phyloP scores from a whole-genome alignment of 176 grass and related monocot genomes.

The Lolium perenne region DNA sequence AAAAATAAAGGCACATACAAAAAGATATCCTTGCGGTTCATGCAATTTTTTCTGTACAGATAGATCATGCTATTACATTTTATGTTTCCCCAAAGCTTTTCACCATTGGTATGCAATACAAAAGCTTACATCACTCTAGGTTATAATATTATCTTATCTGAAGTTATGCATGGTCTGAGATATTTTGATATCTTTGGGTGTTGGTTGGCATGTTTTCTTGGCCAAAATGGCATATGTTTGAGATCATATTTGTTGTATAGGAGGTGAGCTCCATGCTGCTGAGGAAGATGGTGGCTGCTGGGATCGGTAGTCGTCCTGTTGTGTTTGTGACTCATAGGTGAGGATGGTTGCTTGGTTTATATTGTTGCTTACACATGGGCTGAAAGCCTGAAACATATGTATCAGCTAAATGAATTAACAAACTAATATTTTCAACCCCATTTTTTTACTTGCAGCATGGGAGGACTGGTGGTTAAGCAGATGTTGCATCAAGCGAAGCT shows the following conservation, averaged over 20 bases:
- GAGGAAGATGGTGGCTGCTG: slow-evolving; percentile 77
- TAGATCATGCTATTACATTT: slow-evolving; percentile 4
- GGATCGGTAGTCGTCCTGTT: slow-evolving; percentile 85
- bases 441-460: slow-evolving; percentile 76
- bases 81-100: slow-evolving; percentile 5
- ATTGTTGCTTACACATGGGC: slow-evolving; percentile 3
- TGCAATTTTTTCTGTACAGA: not conserved
- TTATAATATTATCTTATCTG: slow-evolving; percentile 6
- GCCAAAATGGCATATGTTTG: not conserved
- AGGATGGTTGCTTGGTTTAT: slow-evolving; percentile 16
- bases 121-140: not conserved
- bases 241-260: slow-evolving; percentile 54
- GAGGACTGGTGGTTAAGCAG: slow-evolving; percentile 96
- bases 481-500: slow-evolving; percentile 90
- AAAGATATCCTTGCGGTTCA: not conserved
- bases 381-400: not conserved
- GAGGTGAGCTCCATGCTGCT: slow-evolving; percentile 96
- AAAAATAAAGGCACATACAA: not conserved
- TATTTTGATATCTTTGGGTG: slow-evolving; percentile 7
- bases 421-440: slow-evolving; percentile 26
- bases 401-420: slow-evolving; percentile 32
- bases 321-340: slow-evolving; percentile 98
- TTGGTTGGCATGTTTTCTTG: slow-evolving; percentile 29
- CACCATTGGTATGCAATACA: not conserved
- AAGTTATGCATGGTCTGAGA: slow-evolving; percentile 13